Evolutionary conservation across 2,329 filamentous ascomycete species (phyloP).

Genomic region (Elsinoe batatas): DNA sequence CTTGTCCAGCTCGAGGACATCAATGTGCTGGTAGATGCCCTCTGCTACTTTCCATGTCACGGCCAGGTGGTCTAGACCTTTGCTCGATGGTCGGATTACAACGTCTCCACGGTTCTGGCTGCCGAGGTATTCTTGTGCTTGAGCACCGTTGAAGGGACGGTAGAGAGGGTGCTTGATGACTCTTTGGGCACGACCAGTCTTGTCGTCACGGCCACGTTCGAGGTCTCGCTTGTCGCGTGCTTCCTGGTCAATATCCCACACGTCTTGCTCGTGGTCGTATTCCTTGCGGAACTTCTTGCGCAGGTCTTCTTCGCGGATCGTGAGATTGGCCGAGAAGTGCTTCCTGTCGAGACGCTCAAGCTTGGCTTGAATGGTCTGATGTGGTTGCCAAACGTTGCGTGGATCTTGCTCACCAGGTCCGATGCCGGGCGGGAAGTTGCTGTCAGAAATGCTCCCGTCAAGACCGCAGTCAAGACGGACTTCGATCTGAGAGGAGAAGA

Average conservation of each 20-base stretch:
- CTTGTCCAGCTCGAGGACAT: slow-evolving; percentile 93
- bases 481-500: slow-evolving; percentile 87
- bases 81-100: slow-evolving; percentile 89
- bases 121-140: slow-evolving; percentile 88
- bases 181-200: slow-evolving; percentile 74
- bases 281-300: slow-evolving; percentile 60
- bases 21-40: slow-evolving; percentile 93
- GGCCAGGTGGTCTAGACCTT: slow-evolving; percentile 87
- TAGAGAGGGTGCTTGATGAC: slow-evolving; percentile 98
- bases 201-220: slow-evolving; percentile 74
- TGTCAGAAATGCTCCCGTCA: slow-evolving; percentile 74
- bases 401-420: slow-evolving; percentile 46
- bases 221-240: slow-evolving; percentile 70
- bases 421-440: slow-evolving; percentile 66
- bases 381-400: slow-evolving; percentile 58
- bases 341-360: slow-evolving; percentile 80
- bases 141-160: slow-evolving; percentile 80
- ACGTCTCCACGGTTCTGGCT: slow-evolving; percentile 79
- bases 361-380: slow-evolving; percentile 83
- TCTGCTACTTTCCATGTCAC: slow-evolving; percentile 98
- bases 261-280: slow-evolving; percentile 62
- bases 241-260: slow-evolving; percentile 64
- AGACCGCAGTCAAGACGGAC: slow-evolving; percentile 90
- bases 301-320: slow-evolving; percentile 71
- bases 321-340: slow-evolving; percentile 72